These are phyloP conservation scores for Ephemerocybe angulata DNA, from an alignment of 768 basidiomycete genomes.

Conservation along the genomic window DNA sequence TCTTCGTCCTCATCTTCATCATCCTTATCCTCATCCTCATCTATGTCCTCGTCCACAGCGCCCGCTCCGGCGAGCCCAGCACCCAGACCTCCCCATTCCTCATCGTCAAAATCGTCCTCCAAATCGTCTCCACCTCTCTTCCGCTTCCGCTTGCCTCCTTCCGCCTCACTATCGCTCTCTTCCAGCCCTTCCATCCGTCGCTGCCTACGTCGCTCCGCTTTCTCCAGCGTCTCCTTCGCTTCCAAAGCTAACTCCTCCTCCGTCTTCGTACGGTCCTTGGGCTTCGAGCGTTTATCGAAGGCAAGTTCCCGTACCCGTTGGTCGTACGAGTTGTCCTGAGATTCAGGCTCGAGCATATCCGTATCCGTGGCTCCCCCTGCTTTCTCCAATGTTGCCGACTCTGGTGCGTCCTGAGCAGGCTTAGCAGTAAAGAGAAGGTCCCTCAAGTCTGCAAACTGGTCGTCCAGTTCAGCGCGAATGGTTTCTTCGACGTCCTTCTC, in stretches of 20 bases:
- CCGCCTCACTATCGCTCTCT: constrained; percentile 63
- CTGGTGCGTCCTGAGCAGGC: constrained; percentile 25
- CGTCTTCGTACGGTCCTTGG: constrained; percentile 93
- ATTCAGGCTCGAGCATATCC: constrained; percentile 25
- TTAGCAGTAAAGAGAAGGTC: constrained; percentile 63
- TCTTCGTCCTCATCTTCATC: constrained; percentile 38
- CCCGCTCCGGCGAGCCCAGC: constrained; percentile 33
- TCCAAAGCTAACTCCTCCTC: constrained; percentile 91
- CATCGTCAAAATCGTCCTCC: constrained; percentile 77
- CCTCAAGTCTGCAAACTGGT: constrained; percentile 79
- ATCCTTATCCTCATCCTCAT: constrained; percentile 33
- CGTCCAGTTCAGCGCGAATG: constrained; percentile 83
- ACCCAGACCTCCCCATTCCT: constrained; percentile 42
- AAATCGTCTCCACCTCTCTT: constrained; percentile 79
- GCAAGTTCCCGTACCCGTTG: constrained; percentile 88
- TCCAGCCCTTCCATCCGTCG: constrained; percentile 84
- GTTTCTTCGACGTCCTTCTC: constrained; percentile 83
- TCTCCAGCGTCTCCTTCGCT: constrained; percentile 81
- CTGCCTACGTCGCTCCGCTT: constrained; percentile 73
- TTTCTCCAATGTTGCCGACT: constrained; percentile 12
- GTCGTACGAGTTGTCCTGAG: constrained; percentile 75
- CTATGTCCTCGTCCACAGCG: constrained; percentile 32
- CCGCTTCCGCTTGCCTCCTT: constrained; percentile 40
- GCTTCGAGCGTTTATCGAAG: constrained; percentile 89
- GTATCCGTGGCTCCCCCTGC: constrained; percentile 16